phyloP scores from a whole-genome alignment of 2,329 filamentous ascomycete genomes.

The Paraphaeosphaeria minitans region DNA sequence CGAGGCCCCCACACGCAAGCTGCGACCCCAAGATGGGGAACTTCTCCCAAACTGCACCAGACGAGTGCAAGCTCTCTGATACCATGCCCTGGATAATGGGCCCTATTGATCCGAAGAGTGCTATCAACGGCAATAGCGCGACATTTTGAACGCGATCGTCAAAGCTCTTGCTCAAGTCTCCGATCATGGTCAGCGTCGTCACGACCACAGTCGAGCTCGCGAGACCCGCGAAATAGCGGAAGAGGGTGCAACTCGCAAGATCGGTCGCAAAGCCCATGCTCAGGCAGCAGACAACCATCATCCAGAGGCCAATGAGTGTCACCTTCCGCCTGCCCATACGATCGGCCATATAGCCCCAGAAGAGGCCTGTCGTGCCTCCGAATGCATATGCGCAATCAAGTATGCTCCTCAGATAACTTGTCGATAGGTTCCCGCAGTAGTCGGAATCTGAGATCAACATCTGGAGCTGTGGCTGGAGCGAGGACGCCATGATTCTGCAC shows the following conservation, averaged over 20 bases:
- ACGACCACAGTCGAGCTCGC: slow-evolving; percentile 53
- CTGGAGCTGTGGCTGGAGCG: slow-evolving; percentile 53
- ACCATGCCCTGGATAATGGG: slow-evolving; percentile 53
- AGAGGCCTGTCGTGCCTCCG: slow-evolving; percentile 51
- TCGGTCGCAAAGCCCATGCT: slow-evolving; percentile 54
- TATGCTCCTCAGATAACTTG: slow-evolving; percentile 54
- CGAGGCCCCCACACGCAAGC: slow-evolving; percentile 50
- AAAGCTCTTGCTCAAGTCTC: slow-evolving; percentile 48
- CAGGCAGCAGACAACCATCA: slow-evolving; percentile 53
- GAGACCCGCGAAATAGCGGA: slow-evolving; percentile 52
- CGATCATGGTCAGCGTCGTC: slow-evolving; percentile 54
- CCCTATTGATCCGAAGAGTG: slow-evolving; percentile 53
- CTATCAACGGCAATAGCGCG: slow-evolving; percentile 51
- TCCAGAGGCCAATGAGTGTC: slow-evolving; percentile 51
- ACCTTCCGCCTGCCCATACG: slow-evolving; percentile 51
- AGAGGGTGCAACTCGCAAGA: slow-evolving; percentile 48
- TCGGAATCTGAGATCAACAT: slow-evolving; percentile 53
- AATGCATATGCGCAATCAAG: slow-evolving; percentile 56
- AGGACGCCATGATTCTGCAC: slow-evolving; percentile 54
- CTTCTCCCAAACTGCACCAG: slow-evolving; percentile 49
- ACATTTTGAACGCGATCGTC: slow-evolving; percentile 50
- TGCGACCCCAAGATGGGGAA: slow-evolving; percentile 53
- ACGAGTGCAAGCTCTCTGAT: slow-evolving; percentile 48
- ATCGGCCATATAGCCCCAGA: slow-evolving; percentile 54
- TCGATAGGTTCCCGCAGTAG: slow-evolving; percentile 52